These are phyloP conservation scores for Alternaria angustiovoidea DNA, from an alignment of 2,329 filamentous ascomycete genomes.

Conservation along the genomic window DNA sequence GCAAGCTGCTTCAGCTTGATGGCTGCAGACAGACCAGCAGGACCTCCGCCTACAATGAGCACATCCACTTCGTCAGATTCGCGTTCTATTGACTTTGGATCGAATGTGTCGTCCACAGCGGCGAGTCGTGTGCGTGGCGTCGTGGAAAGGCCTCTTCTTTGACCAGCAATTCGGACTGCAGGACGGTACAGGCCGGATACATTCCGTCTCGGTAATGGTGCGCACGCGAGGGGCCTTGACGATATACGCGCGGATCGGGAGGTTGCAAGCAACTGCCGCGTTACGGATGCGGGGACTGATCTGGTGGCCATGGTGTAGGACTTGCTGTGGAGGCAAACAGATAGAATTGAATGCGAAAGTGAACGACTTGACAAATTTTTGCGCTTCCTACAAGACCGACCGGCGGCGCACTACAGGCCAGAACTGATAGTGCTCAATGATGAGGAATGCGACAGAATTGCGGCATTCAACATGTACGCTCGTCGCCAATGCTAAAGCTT, in stretches of 20 bases:
- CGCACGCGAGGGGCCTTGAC: slow-evolving; percentile 29
- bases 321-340: slow-evolving; percentile 13
- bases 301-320: slow-evolving; percentile 42
- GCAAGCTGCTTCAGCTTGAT: slow-evolving; percentile 96
- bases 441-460: slow-evolving; percentile 17
- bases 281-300: slow-evolving; percentile 37
- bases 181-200: slow-evolving; percentile 39
- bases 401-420: slow-evolving; percentile 3
- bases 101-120: slow-evolving; percentile 53
- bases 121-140: slow-evolving; percentile 42
- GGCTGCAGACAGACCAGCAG: slow-evolving; percentile 88
- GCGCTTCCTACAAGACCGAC: not conserved
- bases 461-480: slow-evolving; percentile 11
- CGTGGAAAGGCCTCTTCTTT: slow-evolving; percentile 47
- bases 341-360: not conserved
- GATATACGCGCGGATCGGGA: slow-evolving; percentile 29
- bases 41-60: slow-evolving; percentile 95
- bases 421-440: slow-evolving; percentile 11
- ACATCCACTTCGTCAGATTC: slow-evolving; percentile 96
- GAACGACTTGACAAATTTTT: not conserved
- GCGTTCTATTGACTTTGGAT: slow-evolving; percentile 71
- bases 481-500: slow-evolving; percentile 23
- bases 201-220: slow-evolving; percentile 23
- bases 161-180: slow-evolving; percentile 48
- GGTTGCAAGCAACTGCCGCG: slow-evolving; percentile 36